Evolutionary conservation across 1,284 basidiomycete genomes (phyloP).

Genomic region (Hymenochaete sp.): DNA sequence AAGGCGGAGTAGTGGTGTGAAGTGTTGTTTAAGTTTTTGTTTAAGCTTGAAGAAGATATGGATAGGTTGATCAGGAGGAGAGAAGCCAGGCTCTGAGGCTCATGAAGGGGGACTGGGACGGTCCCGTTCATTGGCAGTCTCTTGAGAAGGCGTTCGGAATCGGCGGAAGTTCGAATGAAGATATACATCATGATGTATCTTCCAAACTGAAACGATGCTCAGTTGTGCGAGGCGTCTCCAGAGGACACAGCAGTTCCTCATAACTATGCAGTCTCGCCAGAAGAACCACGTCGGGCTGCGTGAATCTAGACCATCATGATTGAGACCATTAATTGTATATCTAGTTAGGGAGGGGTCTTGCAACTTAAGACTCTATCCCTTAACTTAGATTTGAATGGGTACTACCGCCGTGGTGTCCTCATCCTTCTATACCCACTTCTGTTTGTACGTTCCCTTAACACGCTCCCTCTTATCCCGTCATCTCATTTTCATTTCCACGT

Average conservation of each 20-base stretch:
- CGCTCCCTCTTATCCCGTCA: too few relatives aligned
- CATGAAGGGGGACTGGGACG: conserved; percentile 79
- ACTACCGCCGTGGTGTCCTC: too few relatives aligned
- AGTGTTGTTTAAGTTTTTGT: conserved; percentile 36
- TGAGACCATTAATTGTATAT: too few relatives aligned
- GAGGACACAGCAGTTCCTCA: conserved; percentile 79
- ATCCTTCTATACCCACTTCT: too few relatives aligned
- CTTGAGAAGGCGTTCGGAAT: conserved; percentile 80
- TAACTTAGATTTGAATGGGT: too few relatives aligned
- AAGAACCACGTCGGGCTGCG: too few relatives aligned
- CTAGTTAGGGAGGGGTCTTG: too few relatives aligned
- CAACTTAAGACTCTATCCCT: too few relatives aligned
- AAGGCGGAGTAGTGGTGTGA: conserved; percentile 66
- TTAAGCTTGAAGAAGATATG: conserved; percentile 47
- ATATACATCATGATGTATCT: conserved; percentile 41
- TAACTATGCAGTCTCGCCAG: conserved; percentile 81
- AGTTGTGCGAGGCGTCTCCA: conserved; percentile 46
- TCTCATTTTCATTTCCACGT: too few relatives aligned
- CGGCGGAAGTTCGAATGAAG: conserved; percentile 64
- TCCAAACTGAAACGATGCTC: conserved; percentile 1
- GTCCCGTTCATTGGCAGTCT: conserved; percentile 72
- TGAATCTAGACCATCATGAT: too few relatives aligned
- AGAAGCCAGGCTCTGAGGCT: conserved; percentile 69
- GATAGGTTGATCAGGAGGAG: conserved; percentile 68
- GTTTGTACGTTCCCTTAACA: too few relatives aligned